Evolutionary conservation across 2,329 filamentous ascomycete species (phyloP).

Genomic region (Pyricularia pennisetigena): DNA sequence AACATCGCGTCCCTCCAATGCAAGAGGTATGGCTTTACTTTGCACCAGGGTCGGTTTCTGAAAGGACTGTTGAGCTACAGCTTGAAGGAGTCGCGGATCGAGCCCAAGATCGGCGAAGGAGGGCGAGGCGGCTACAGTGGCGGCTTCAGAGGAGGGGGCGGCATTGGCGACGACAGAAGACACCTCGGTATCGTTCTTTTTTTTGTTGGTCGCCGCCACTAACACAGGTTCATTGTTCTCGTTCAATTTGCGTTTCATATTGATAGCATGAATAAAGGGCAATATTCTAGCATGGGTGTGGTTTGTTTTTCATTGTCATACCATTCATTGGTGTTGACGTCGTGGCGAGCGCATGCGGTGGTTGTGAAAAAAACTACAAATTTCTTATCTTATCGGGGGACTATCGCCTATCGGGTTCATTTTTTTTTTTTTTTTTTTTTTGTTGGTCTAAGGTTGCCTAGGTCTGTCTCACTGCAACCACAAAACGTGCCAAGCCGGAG

Average conservation of each 20-base stretch:
- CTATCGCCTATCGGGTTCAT: neutral
- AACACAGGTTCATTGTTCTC: conserved; percentile 39
- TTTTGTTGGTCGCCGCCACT: conserved; percentile 16
- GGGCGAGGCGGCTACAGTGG: conserved; percentile 18
- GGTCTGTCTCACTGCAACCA: neutral
- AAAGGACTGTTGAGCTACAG: conserved; percentile 75
- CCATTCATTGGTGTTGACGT: neutral
- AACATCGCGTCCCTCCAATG: conserved; percentile 79
- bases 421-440: neutral
- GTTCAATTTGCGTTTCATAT: conserved; percentile 54
- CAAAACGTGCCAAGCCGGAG: neutral
- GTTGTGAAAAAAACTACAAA: neutral
- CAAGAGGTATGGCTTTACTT: conserved; percentile 75
- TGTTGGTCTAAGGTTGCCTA: too few species aligned
- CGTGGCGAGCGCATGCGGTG: neutral
- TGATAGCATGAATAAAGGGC: conserved; percentile 1
- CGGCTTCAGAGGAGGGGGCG: neutral
- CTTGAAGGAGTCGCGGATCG: conserved; percentile 78
- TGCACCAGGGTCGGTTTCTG: conserved; percentile 83
- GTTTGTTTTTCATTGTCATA: neutral
- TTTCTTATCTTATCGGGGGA: conserved; percentile 1
- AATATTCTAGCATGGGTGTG: neutral
- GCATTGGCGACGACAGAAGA: conserved; percentile 8
- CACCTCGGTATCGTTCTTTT: conserved; percentile 14
- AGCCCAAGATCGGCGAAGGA: conserved; percentile 72